Evolutionary conservation across 2,329 filamentous ascomycete genomes (phyloP), one percentile per base, ranked within the genome.

Genomic region (Herpotrichia juniperi): DNA sequence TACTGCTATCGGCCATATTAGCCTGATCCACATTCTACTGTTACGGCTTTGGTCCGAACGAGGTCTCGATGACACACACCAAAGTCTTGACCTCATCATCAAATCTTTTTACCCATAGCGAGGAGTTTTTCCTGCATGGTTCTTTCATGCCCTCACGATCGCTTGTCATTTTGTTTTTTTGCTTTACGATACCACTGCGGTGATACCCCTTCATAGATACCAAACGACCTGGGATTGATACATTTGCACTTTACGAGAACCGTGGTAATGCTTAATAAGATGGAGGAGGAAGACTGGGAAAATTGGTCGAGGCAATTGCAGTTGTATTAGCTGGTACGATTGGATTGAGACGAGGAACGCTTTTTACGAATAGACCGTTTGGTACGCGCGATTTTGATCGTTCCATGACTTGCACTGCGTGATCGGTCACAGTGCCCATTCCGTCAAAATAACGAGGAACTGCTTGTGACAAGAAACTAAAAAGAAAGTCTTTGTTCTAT

Each of bases 151-250:
- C 31, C 57, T 55, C 35, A 48, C 50, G n/a, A n/a, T 53, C 51
- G 30, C 57, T 59, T 34, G 48, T 54, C 49, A 65, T 48, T 58
- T 51, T 50, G 60, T 40, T 40, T 58, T 48, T 56, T 58, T 52
- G 46, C 28, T 61, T 64, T 58, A 61, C 61, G 66, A 65, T 65
- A 63, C 59, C 61, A 56, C 57, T 59, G 65, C 68, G 59, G 62
- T 65, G 63, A 73, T 71, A 71, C 67, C 66, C 63, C 56, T 46
- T 59, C 55, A 50, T 55, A 53, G 43, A 58, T 39, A 53, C 51
- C 54, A 58, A 47, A 31, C 46, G 50, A 59, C 59, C 51, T 67
- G 58, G 55, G 58, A 40, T 51, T 54, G 53, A 61, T 67, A 63
- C 61, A 62, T 61, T 60, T 63, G 45, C 51, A 39, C 43, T 37